phyloP scores from a whole-genome alignment of 2,329 filamentous ascomycete species.

The Phaeomoniella chlamydospora region DNA sequence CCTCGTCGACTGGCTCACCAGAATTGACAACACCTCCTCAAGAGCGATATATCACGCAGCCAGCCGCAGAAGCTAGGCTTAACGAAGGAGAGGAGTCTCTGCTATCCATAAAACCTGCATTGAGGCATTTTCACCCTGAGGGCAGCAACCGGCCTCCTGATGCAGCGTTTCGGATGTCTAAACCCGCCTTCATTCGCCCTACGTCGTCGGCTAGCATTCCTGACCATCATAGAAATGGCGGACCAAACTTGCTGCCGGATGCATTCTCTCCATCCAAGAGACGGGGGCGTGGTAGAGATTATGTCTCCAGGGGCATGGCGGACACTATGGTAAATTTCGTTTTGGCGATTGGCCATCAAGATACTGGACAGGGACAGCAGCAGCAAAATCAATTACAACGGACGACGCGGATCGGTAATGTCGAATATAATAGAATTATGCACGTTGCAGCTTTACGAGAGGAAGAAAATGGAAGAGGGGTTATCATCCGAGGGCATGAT shows the following conservation, averaged over 20 bases:
- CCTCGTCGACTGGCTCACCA: background rate
- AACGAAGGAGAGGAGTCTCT: no score
- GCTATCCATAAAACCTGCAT: no score
- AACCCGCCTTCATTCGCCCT: conserved; percentile 1
- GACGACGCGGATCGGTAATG: background rate
- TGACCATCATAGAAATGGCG: no score
- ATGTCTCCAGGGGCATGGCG: conserved; percentile 1
- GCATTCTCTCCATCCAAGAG: background rate
- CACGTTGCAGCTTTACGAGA: background rate
- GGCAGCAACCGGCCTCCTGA: no score
- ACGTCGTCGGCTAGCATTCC: background rate
- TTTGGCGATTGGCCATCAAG: background rate
- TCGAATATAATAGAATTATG: background rate
- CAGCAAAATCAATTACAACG: background rate
- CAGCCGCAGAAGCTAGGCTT: no score
- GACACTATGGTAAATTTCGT: conserved; percentile 1
- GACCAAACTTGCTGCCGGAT: background rate
- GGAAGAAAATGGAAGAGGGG: background rate
- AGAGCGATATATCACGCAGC: no score
- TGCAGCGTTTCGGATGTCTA: no score
- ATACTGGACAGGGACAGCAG: background rate
- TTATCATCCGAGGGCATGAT: background rate
- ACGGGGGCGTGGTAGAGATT: background rate
- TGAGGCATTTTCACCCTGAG: no score
- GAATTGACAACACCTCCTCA: no score